Conservation (phyloP, 805 yeast species). For the Jamesozyma hellenica region DNA sequence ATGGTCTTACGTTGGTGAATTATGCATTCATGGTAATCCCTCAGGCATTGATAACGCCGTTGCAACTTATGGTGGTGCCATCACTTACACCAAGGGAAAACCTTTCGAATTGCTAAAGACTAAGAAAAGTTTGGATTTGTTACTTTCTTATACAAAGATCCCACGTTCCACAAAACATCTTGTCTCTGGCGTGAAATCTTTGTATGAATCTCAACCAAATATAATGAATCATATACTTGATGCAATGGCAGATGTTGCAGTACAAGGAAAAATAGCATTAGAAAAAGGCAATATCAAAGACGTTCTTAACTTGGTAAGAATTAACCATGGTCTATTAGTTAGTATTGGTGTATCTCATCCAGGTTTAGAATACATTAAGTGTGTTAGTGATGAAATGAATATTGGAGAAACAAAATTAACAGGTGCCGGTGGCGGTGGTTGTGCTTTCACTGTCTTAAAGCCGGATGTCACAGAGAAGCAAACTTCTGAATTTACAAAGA, state of each 20-base stretch:
- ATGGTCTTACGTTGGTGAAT: constrained; percentile 91
- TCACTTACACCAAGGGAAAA: constrained; percentile 58
- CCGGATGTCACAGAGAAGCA: constrained; percentile 32
- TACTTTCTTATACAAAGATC: constrained; percentile 77
- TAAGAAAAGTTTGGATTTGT: constrained; percentile 37
- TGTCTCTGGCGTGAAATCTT: constrained; percentile 62
- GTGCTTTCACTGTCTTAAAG: constrained; percentile 78
- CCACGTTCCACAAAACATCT: constrained; percentile 80
- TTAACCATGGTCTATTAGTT: constrained; percentile 81
- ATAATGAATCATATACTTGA: constrained; percentile 51
- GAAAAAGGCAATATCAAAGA: constrained; percentile 26
- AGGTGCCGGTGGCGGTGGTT: constrained; percentile 99
- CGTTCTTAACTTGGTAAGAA: constrained; percentile 53
- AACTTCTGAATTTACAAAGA: constrained; percentile 27
- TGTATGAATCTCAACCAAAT: constrained; percentile 42
- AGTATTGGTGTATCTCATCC: constrained; percentile 92
- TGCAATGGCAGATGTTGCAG: constrained; percentile 64
- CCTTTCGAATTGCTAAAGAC: constrained; percentile 31
- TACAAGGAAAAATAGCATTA: constrained; percentile 10
- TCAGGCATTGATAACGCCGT: constrained; percentile 95
- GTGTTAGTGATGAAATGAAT: constrained; percentile 48
- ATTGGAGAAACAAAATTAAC: constrained; percentile 89
- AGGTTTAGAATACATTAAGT: constrained; percentile 64
- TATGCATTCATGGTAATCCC: constrained; percentile 93
- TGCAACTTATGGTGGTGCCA: constrained; percentile 94